Percentiles rank a stretch among this genome's conserved stretches.
Conservation (phyloP, 2,329 filamentous ascomycete species). For the Epicoccum sorghinum region DNA sequence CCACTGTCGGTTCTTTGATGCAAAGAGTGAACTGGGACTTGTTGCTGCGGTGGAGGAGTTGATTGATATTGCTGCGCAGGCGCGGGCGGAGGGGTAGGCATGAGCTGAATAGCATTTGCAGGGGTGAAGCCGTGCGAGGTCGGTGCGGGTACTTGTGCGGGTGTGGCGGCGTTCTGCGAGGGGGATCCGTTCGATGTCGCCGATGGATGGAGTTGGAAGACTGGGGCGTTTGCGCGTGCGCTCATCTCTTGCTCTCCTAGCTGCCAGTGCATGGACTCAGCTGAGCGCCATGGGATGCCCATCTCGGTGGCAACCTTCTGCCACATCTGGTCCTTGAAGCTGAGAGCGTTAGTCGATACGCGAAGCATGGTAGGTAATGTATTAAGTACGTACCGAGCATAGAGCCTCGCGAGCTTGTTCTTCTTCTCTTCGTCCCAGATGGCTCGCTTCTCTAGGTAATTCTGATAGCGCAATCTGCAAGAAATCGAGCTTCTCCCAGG, state of each 20-base stretch:
- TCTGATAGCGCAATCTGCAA: conserved; percentile 94
- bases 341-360: conserved; percentile 50
- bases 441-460: conserved; percentile 89
- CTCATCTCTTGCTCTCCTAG: conserved; percentile 95
- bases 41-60: conserved; percentile 29
- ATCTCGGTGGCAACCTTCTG: conserved; percentile 93
- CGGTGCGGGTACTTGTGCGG: conserved; percentile 32
- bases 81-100: conserved; percentile 34
- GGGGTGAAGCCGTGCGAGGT: conserved; percentile 45
- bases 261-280: conserved; percentile 98
- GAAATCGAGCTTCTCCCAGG: conserved; percentile 93
- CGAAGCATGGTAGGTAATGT: neutral
- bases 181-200: conserved; percentile 43
- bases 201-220: conserved; percentile 66
- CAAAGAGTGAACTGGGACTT: conserved; percentile 37
- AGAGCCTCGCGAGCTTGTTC: conserved; percentile 92
- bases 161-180: conserved; percentile 32
- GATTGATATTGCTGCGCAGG: conserved; percentile 36
- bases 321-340: conserved; percentile 99
- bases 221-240: conserved; percentile 83
- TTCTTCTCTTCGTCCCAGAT: conserved; percentile 98
- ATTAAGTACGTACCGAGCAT: conserved; percentile 74
- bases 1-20: conserved; percentile 44
- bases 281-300: conserved; percentile 91
- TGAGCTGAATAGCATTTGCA: conserved; percentile 47